phyloP scores from a whole-genome alignment of 2,329 filamentous ascomycete genomes.

The Sclerotinia borealis region DNA sequence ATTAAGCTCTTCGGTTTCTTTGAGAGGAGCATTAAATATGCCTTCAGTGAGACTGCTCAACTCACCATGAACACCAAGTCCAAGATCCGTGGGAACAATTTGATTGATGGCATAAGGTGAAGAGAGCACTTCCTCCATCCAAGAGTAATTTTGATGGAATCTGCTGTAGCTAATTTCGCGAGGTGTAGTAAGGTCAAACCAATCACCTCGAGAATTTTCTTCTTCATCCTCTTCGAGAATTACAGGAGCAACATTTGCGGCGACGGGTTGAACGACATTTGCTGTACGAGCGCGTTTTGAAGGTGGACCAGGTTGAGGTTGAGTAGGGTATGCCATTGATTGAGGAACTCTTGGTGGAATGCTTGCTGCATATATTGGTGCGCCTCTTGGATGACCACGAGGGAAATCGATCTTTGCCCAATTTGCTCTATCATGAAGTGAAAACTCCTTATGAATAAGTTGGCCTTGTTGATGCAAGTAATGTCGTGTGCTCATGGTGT shows the following conservation, averaged over 20 bases:
- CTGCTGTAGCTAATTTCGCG: slow-evolving; percentile 81
- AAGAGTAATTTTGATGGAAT: slow-evolving; percentile 93
- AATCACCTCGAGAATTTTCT: slow-evolving; percentile 77
- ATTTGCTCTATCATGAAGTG: slow-evolving; percentile 81
- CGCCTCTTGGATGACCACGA: slow-evolving; percentile 39
- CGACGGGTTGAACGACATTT: slow-evolving; percentile 10
- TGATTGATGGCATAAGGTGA: slow-evolving; percentile 82
- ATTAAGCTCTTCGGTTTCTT: slow-evolving; percentile 37
- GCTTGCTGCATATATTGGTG: slow-evolving; percentile 25
- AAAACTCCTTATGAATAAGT: slow-evolving; percentile 86
- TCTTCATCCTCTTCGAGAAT: slow-evolving; percentile 63
- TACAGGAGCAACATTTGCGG: slow-evolving; percentile 16
- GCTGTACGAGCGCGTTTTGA: slow-evolving; percentile 43
- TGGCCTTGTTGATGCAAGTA: slow-evolving; percentile 71
- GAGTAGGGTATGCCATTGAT: slow-evolving; percentile 56
- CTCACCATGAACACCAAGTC: slow-evolving; percentile 77
- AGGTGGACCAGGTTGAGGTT: slow-evolving; percentile 42
- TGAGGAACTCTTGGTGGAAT: slow-evolving; percentile 37
- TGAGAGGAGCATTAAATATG: slow-evolving; percentile 65
- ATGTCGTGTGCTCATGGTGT: slow-evolving; percentile 53
- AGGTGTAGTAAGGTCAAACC: slow-evolving; percentile 84
- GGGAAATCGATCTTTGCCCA: slow-evolving; percentile 82
- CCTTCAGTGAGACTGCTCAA: slow-evolving; percentile 76
- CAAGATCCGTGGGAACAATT: slow-evolving; percentile 81
- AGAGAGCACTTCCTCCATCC: slow-evolving; percentile 96